Evolutionary conservation across 257 asterid genomes (phyloP).

Genomic region (Verbascum thapsus): DNA sequence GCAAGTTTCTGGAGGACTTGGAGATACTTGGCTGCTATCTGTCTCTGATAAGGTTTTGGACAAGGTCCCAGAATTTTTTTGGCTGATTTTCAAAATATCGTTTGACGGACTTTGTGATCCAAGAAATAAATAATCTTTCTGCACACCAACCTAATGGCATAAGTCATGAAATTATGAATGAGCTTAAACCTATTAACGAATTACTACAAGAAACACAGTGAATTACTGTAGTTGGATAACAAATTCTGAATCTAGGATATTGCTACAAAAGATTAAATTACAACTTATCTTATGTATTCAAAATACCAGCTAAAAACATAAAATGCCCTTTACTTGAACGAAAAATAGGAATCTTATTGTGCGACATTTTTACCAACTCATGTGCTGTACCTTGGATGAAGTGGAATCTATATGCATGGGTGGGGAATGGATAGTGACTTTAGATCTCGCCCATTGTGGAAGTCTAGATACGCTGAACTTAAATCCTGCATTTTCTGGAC

Average conservation of each 20-base stretch:
- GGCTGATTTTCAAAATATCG: constrained; percentile 25
- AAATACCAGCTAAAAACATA: neutral
- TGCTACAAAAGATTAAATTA: neutral
- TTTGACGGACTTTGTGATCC: constrained; percentile 35
- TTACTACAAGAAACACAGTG: constrained; percentile 4
- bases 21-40: constrained; percentile 41
- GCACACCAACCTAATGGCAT: constrained; percentile 34
- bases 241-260: neutral
- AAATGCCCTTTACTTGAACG: neutral
- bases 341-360: neutral
- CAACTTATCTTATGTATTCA: neutral
- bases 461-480: constrained; percentile 68
- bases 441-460: constrained; percentile 67
- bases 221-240: neutral
- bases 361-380: constrained; percentile 6
- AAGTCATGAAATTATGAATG: constrained; percentile 17
- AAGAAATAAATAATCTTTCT: constrained; percentile 31
- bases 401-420: constrained; percentile 30
- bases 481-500: constrained; percentile 40
- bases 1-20: constrained; percentile 36
- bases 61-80: constrained; percentile 34
- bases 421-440: constrained; percentile 38
- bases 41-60: constrained; percentile 36
- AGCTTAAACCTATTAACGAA: neutral
- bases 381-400: constrained; percentile 45